Base-by-base conservation (phyloP, 140 eudicot species). In the Ambrosia hybrid region DNA sequence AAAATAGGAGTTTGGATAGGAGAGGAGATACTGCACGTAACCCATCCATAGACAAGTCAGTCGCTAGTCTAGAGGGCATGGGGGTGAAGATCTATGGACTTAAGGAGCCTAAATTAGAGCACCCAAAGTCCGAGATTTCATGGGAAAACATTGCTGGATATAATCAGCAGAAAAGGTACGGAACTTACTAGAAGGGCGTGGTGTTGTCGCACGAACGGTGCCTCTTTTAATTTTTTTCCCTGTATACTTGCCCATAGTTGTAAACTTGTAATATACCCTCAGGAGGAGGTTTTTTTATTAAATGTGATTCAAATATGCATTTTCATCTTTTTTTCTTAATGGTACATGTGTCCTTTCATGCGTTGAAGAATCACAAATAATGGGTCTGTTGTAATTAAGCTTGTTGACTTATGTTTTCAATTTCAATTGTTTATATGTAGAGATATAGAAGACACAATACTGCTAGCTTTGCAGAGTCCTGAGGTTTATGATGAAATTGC, bases 91-190 rank as follows among this genome's bases (percentile, higher is more conserved):
- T 95, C 41, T 95, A 72, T 82, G 99, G 99, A 41, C 76, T 90
- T 56, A 66, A 83, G 45, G 88, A 81, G 55, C 79, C 85, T 15
- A 81, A 71, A 70, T 1, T 58, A 11, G 91, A 68, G 59, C 26
- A 34, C 59, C 7, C 81, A 38, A 91, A 83, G 70, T 63, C 76
- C 43, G 92, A 88, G 57, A 86, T 91, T 41, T 83, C 99, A 53
- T 95, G 99, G 99, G 99, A 91, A 15, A 91, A 89, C 71, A 95
- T 91, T 69, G 99, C 97, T 73, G 99, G 99, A 17, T 95, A 95
- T 77, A 80, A 81, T 70, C 80, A 88, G 61, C 97, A 95, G 69
- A 95, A 94, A 72, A 75, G 99, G 99, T 88, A 85, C 46, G 53
- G 21, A 63, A 63, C 75, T 14, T 57, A 36, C 76, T 71, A 65